Conservation (phyloP, 441 rosid species). For the Pelargonium citronellum region DNA sequence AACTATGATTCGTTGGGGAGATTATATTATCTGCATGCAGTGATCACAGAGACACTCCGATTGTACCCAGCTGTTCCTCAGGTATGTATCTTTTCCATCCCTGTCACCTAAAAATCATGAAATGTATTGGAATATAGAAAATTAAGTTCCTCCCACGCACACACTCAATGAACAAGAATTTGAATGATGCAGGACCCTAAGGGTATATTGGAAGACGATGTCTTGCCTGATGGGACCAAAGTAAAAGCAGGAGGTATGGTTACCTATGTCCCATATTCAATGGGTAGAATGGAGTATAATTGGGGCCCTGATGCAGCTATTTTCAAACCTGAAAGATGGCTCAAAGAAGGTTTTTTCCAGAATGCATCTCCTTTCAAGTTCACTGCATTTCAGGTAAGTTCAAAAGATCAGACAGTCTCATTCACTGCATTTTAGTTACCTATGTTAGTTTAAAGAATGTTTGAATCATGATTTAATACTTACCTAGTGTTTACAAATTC, state of each 20-base stretch:
- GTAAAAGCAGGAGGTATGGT: slow-evolving; percentile 96
- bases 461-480: neutral
- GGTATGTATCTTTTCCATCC: slow-evolving; percentile 30
- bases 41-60: slow-evolving; percentile 80
- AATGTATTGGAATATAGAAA: neutral
- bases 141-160: neutral
- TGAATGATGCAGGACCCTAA: slow-evolving; percentile 60
- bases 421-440: slow-evolving; percentile 85
- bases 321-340: slow-evolving; percentile 91
- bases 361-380: slow-evolving; percentile 91
- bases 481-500: neutral
- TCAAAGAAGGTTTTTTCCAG: slow-evolving; percentile 74
- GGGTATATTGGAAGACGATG: slow-evolving; percentile 72
- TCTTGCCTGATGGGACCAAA: slow-evolving; percentile 80
- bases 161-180: neutral
- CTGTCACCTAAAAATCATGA: neutral
- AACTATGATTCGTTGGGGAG: slow-evolving; percentile 70
- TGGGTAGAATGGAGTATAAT: slow-evolving; percentile 86
- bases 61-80: slow-evolving; percentile 93
- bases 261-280: slow-evolving; percentile 88
- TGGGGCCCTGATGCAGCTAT: slow-evolving; percentile 85
- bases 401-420: neutral
- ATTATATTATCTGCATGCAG: slow-evolving; percentile 77
- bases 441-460: neutral
- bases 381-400: slow-evolving; percentile 77